Percentiles rank a stretch among this genome's conserved stretches.
Conservation (phyloP, 805 yeast genomes). For the Schwanniomyces yamadae region DNA sequence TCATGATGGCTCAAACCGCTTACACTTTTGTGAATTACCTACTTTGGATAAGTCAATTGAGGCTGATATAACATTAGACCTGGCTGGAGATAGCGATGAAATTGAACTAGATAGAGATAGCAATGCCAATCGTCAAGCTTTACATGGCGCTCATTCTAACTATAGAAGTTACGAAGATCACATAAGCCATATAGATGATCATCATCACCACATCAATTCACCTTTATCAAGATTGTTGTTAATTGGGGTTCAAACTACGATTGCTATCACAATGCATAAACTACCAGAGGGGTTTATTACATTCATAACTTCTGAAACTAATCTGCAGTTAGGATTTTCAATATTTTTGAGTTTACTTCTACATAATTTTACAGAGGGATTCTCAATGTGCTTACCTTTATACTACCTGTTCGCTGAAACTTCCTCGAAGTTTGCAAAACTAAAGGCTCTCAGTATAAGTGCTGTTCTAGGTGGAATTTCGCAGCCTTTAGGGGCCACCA, state of each 20-base stretch:
- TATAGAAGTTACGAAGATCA: too few relatives aligned
- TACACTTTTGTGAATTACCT: constrained; percentile 44
- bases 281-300: constrained; percentile 94
- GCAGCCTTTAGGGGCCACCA: constrained; percentile 85
- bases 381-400: constrained; percentile 87
- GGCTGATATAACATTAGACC: not conserved
- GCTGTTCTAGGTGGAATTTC: constrained; percentile 76
- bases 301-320: constrained; percentile 72
- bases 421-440: constrained; percentile 43
- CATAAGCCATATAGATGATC: constrained; percentile 41
- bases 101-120: not conserved
- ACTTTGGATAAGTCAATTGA: constrained; percentile 14
- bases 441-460: constrained; percentile 62
- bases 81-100: not conserved
- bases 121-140: constrained; percentile 1
- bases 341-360: constrained; percentile 82
- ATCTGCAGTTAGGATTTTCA: constrained; percentile 62
- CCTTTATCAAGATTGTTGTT: constrained; percentile 77
- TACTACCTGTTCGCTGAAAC: constrained; percentile 61
- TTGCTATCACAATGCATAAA: constrained; percentile 86
- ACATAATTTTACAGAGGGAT: constrained; percentile 93
- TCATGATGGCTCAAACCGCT: constrained; percentile 2
- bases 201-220: constrained; percentile 78
- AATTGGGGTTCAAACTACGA: constrained; percentile 85
- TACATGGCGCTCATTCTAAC: constrained; percentile 9